A percentile compares a stretch with the other conserved stretches of the same genome.
phyloP scores from a whole-genome alignment of 768 basidiomycete species.

The Hygrophoropsis aurantiaca region DNA sequence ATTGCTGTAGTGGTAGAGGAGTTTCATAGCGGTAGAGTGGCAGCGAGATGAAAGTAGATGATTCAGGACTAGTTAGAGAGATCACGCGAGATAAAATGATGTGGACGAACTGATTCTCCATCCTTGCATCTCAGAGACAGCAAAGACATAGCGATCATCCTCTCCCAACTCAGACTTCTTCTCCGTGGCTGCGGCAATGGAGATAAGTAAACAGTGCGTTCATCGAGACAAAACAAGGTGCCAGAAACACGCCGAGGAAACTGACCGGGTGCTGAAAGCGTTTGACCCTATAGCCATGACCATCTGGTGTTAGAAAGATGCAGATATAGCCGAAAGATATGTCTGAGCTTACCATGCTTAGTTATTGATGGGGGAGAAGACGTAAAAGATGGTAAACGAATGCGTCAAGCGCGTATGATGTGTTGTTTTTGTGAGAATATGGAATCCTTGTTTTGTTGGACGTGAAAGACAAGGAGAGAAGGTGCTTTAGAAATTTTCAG shows the following conservation, averaged over 20 bases:
- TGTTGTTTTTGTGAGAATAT: not conserved
- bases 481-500: not conserved
- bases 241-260: conserved; percentile 10
- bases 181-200: conserved; percentile 57
- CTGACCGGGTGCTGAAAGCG: conserved; percentile 76
- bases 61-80: conserved; percentile 4
- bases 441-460: not conserved
- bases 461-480: conserved; percentile 7
- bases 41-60: not conserved
- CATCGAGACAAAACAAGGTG: conserved; percentile 5
- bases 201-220: conserved; percentile 10
- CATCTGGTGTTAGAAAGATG: not conserved
- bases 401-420: not conserved
- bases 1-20: conserved; percentile 60
- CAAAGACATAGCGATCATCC: conserved; percentile 71
- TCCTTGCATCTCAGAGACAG: conserved; percentile 96
- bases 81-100: not conserved
- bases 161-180: conserved; percentile 77
- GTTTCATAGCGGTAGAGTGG: conserved; percentile 14
- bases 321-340: conserved; percentile 5
- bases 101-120: conserved; percentile 91
- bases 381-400: conserved; percentile 17
- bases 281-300: conserved; percentile 69
- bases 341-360: conserved; percentile 25
- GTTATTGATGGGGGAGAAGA: conserved; percentile 20